Conservation (phyloP, 495 filamentous ascomycete species). For the Amniculicola lignicola region DNA sequence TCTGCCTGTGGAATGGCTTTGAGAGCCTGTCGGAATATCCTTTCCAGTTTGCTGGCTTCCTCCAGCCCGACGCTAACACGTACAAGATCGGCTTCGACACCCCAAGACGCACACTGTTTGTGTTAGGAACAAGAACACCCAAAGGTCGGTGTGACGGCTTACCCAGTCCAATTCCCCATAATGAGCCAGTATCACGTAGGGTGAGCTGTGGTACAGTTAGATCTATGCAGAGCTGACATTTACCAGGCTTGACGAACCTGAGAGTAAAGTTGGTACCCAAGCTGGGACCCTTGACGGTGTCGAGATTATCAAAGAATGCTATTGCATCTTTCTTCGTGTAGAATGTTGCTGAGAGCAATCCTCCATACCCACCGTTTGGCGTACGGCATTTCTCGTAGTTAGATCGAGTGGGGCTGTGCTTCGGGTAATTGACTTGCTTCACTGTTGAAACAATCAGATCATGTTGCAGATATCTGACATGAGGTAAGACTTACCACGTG, state of each 20-base stretch:
- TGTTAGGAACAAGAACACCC: slow-evolving; percentile 9
- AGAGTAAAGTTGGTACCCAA: slow-evolving; percentile 96
- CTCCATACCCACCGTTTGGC: slow-evolving; percentile 81
- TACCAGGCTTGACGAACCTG: slow-evolving; percentile 42
- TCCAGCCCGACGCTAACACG: slow-evolving; percentile 90
- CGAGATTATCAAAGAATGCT: slow-evolving; percentile 79
- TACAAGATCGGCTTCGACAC: slow-evolving; percentile 72
- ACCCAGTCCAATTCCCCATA: slow-evolving; percentile 89
- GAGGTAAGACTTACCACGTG: slow-evolving; percentile 45
- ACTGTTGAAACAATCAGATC: slow-evolving; percentile 47
- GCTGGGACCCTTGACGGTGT: slow-evolving; percentile 90
- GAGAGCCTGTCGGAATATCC: slow-evolving; percentile 48
- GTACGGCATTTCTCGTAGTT: slow-evolving; percentile 77
- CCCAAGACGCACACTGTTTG: slow-evolving; percentile 65
- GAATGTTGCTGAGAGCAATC: slow-evolving; percentile 81
- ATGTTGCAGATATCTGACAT: background rate
- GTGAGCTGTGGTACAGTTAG: slow-evolving; percentile 54
- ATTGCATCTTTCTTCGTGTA: slow-evolving; percentile 64
- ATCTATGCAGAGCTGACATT: background rate
- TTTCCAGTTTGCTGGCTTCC: slow-evolving; percentile 61
- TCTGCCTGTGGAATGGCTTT: slow-evolving; percentile 23
- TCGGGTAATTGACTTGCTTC: slow-evolving; percentile 83
- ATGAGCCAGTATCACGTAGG: slow-evolving; percentile 89
- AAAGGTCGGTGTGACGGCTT: slow-evolving; percentile 34
- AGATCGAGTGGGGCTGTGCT: slow-evolving; percentile 61